Conservation (phyloP, 164 flowering plant species). For the Platanus orientalis region DNA sequence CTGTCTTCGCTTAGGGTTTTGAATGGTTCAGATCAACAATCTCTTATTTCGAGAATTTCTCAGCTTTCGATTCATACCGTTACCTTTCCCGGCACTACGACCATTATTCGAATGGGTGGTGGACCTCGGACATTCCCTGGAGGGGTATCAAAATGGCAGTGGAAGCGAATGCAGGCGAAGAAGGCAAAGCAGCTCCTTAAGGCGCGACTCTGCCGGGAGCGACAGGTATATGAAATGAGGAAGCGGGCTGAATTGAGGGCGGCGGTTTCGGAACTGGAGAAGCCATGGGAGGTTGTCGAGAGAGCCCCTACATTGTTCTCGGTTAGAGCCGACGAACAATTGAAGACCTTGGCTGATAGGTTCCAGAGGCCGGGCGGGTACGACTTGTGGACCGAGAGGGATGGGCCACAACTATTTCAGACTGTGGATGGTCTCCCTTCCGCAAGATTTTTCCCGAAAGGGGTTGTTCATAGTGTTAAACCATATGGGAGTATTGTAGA, state of each 20-base stretch:
- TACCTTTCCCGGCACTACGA: constrained; percentile 7
- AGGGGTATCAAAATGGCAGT: constrained; percentile 89
- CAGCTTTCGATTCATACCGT: constrained; percentile 10
- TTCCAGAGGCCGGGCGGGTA: constrained; percentile 82
- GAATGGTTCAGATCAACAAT: background rate
- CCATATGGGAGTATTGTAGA: constrained; percentile 58
- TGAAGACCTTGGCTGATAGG: constrained; percentile 78
- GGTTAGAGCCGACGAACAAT: constrained; percentile 71
- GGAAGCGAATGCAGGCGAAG: constrained; percentile 91
- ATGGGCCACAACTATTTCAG: too few relatives aligned
- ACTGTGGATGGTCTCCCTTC: constrained; percentile 59
- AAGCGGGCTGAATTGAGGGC: constrained; percentile 83
- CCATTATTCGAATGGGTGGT: constrained; percentile 74
- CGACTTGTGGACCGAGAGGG: constrained; percentile 87
- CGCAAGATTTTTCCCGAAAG: constrained; percentile 79
- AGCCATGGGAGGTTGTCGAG: constrained; percentile 79
- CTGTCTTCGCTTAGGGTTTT: constrained; percentile 14
- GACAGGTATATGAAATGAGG: constrained; percentile 90
- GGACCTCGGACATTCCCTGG: constrained; percentile 91
- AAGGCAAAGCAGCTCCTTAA: constrained; percentile 80
- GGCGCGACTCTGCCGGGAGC: constrained; percentile 73
- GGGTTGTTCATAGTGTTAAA: constrained; percentile 72
- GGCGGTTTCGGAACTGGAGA: constrained; percentile 81
- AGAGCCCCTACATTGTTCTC: constrained; percentile 65
- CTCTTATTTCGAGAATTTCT: background rate